Evolutionary conservation across 306 rosid species (phyloP).

Genomic region (Luffa acutangula): DNA sequence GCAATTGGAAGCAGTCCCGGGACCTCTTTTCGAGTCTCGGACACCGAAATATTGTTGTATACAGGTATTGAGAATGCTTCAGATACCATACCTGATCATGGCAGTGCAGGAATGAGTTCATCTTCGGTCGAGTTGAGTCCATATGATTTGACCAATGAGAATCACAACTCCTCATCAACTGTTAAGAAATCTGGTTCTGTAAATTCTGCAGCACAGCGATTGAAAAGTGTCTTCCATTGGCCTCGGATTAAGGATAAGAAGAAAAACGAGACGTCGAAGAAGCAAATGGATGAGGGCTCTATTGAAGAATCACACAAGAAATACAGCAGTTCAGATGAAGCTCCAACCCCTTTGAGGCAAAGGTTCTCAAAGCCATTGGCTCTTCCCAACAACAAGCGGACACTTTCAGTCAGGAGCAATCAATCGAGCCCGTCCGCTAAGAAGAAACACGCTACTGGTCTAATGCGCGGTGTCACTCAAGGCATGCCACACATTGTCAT

Average conservation of each 20-base stretch:
- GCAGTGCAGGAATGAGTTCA: slow-evolving; percentile 32
- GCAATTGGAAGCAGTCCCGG: slow-evolving; percentile 79
- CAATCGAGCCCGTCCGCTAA: slow-evolving; percentile 95
- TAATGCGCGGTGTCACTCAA: slow-evolving; percentile 57
- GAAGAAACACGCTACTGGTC: slow-evolving; percentile 78
- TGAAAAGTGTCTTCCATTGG: slow-evolving; percentile 69
- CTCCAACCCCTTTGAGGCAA: slow-evolving; percentile 66
- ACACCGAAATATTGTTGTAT: slow-evolving; percentile 62
- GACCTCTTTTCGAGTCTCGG: slow-evolving; percentile 65
- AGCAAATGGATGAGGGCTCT: slow-evolving; percentile 30
- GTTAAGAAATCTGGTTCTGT: slow-evolving; percentile 55
- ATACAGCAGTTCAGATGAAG: slow-evolving; percentile 32
- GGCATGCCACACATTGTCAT: slow-evolving; percentile 45
- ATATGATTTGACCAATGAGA: slow-evolving; percentile 20
- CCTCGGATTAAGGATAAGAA: slow-evolving; percentile 43
- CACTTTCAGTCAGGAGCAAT: slow-evolving; percentile 76
- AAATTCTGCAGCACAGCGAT: slow-evolving; percentile 45
- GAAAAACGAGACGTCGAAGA: slow-evolving; percentile 25
- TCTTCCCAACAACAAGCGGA: slow-evolving; percentile 60
- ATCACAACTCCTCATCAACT: slow-evolving; percentile 18
- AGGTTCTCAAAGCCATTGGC: slow-evolving; percentile 59
- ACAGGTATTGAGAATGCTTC: slow-evolving; percentile 63
- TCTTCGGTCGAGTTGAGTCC: slow-evolving; percentile 43
- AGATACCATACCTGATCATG: slow-evolving; percentile 34
- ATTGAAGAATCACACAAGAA: slow-evolving; percentile 42